These are phyloP conservation scores for Globisporangium splendens DNA, from an alignment of 352 stramenopile species.

Conservation along the genomic window DNA sequence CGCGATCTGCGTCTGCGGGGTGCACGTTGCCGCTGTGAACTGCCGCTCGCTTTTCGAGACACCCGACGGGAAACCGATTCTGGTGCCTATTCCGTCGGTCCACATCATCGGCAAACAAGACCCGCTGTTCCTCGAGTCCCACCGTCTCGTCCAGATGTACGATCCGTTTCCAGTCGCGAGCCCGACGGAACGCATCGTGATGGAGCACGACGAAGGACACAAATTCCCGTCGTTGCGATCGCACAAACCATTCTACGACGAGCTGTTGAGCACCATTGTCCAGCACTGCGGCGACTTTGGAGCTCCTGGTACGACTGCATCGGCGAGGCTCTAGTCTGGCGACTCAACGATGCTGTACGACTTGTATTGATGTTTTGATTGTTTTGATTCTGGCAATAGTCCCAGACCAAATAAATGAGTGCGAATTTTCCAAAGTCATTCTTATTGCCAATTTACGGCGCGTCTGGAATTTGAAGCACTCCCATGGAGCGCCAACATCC, in stretches of 20 bases:
- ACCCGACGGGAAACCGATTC: slow-evolving; percentile 8
- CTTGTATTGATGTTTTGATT: not conserved
- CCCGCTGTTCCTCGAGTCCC: slow-evolving; percentile 15
- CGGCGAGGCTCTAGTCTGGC: slow-evolving; percentile 7
- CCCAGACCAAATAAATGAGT: too few species aligned
- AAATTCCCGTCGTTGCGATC: slow-evolving; percentile 33
- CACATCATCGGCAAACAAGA: slow-evolving; percentile 28
- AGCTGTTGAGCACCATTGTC: slow-evolving; percentile 21
- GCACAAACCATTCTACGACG: slow-evolving; percentile 22
- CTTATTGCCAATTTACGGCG: too few species aligned
- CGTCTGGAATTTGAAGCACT: too few species aligned
- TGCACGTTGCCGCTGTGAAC: slow-evolving; percentile 13
- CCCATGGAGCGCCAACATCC: too few species aligned
- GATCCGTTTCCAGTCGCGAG: slow-evolving; percentile 13
- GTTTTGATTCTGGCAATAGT: too few species aligned
- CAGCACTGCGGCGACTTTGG: slow-evolving; percentile 23
- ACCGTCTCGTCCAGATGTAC: slow-evolving; percentile 22
- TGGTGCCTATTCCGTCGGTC: slow-evolving; percentile 23
- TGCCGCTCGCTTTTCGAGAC: slow-evolving; percentile 12
- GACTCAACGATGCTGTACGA: not conserved
- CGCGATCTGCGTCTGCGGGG: slow-evolving; percentile 26
- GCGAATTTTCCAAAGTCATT: too few species aligned
- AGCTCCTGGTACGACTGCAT: not conserved
- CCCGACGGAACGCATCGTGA: slow-evolving; percentile 19
- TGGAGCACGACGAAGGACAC: slow-evolving; percentile 42